Percentiles rank a stretch among this genome's conserved stretches.
These are phyloP conservation scores for Quambalaria eucalypti DNA, from an alignment of 1,284 basidiomycete genomes.

Conservation along the genomic window DNA sequence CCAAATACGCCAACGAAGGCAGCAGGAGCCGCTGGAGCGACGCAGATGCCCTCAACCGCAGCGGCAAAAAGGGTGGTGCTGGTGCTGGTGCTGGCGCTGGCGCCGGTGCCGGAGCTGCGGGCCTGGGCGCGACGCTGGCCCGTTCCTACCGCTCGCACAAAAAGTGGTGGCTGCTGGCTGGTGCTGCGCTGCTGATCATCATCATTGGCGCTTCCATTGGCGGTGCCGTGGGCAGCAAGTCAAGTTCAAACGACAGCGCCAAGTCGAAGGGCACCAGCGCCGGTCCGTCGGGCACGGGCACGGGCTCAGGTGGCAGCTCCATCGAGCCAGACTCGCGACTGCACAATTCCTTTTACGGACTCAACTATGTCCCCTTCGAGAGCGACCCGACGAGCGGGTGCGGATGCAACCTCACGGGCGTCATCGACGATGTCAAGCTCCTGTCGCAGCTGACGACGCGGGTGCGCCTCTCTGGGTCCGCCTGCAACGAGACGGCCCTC, in stretches of 20 bases:
- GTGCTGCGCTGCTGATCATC: constrained; percentile 8
- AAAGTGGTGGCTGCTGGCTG: constrained; percentile 13
- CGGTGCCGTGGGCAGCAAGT: constrained; percentile 9
- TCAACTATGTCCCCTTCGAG: constrained; percentile 28
- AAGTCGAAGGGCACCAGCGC: too few species aligned
- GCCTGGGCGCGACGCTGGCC: not conserved
- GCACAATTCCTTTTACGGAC: constrained; percentile 56
- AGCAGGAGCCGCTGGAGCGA: not conserved
- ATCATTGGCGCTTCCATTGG: constrained; percentile 17
- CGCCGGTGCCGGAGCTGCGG: constrained; percentile 8
- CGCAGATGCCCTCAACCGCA: too few species aligned
- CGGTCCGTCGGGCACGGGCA: too few species aligned
- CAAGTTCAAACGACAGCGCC: constrained; percentile 2
- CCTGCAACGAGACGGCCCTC: constrained; percentile 54
- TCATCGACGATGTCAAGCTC: constrained; percentile 51
- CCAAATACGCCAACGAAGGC: not conserved
- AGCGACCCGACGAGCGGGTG: constrained; percentile 32
- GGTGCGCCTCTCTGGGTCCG: constrained; percentile 47
- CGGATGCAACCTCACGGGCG: constrained; percentile 48
- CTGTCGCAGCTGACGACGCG: constrained; percentile 46
- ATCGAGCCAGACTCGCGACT: constrained; percentile 60
- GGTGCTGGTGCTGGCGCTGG: constrained; percentile 4
- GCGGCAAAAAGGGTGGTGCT: constrained; percentile 21
- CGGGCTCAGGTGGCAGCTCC: constrained; percentile 54
- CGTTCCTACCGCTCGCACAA: constrained; percentile 3